Evolutionary conservation across 208 protist genomes (phyloP).

Genomic region (Herpetomonas tarakana): DNA sequence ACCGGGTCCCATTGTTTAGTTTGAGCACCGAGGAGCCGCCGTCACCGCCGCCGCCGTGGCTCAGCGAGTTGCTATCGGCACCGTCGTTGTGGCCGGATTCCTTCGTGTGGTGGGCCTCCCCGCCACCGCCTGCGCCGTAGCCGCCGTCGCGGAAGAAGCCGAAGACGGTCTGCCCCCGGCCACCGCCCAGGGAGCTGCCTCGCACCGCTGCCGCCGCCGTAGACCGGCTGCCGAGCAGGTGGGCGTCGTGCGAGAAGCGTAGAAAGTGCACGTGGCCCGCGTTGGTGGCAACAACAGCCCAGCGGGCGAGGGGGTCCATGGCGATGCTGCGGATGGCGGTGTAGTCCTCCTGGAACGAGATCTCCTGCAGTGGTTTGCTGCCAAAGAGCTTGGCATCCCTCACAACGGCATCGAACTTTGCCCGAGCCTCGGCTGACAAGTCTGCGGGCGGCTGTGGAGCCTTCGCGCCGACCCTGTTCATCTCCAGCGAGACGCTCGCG

Average conservation of each 20-base stretch:
- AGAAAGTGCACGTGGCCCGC: constrained; percentile 81
- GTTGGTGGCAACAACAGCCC: constrained; percentile 77
- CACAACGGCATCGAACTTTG: constrained; percentile 2
- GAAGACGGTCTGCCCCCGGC: not conserved
- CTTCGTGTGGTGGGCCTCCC: constrained; percentile 2
- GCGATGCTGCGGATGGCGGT: constrained; percentile 79
- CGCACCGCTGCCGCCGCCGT: not conserved
- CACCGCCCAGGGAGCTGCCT: not conserved
- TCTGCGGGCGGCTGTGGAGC: not conserved
- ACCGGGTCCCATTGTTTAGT: constrained; percentile 11
- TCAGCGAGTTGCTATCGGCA: constrained; percentile 4
- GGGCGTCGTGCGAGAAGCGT: constrained; percentile 39
- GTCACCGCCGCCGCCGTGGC: constrained; percentile 2
- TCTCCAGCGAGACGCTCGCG: constrained; percentile 35
- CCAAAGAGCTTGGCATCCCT: constrained; percentile 26
- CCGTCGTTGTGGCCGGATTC: not conserved
- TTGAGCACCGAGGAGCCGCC: constrained; percentile 12
- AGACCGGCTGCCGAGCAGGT: constrained; percentile 25
- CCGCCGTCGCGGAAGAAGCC: not conserved
- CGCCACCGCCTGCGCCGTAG: not conserved
- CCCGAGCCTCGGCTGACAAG: constrained; percentile 2
- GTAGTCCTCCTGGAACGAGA: constrained; percentile 76
- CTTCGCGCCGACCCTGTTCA: constrained; percentile 13
- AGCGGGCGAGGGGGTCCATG: constrained; percentile 65
- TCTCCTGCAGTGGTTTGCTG: constrained; percentile 60